Evolutionary conservation across 2,329 filamentous ascomycete genomes (phyloP).

Genomic region (Alternaria triticimaculans): DNA sequence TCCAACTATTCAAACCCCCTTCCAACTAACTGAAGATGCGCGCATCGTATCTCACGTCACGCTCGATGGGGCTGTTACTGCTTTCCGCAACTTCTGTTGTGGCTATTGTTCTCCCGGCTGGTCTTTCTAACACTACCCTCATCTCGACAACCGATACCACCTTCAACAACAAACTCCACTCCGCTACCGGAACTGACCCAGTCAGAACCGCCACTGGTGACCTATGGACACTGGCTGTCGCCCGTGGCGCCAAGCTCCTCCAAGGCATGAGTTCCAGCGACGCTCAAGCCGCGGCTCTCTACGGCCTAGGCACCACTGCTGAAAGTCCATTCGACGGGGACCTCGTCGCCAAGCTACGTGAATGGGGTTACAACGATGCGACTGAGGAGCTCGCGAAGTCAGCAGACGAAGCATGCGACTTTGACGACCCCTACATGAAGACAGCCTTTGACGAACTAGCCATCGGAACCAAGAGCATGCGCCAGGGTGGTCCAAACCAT

Average conservation of each 20-base stretch:
- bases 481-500: constrained; percentile 18
- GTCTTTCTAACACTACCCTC: neutral
- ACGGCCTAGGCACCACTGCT: constrained; percentile 2
- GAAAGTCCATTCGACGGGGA: constrained; percentile 15
- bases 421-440: neutral
- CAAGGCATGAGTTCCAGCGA: constrained; percentile 19
- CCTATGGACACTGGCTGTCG: constrained; percentile 6
- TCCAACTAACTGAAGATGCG: neutral
- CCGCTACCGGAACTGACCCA: neutral
- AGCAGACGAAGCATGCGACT: no score
- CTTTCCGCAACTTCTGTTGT: neutral
- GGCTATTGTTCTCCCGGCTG: neutral
- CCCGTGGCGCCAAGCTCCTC: constrained; percentile 15
- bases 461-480: constrained; percentile 13
- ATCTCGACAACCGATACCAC: neutral
- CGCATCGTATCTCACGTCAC: neutral
- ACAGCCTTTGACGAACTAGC: constrained; percentile 7
- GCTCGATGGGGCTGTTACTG: neutral
- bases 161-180: neutral
- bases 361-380: constrained; percentile 22
- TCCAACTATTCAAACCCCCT: neutral
- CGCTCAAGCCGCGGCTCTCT: constrained; percentile 12
- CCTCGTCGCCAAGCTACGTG: constrained; percentile 4
- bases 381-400: constrained; percentile 1
- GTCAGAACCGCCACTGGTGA: neutral